Percentiles rank a stretch among this genome's conserved stretches.
phyloP scores from a whole-genome alignment of 2,329 filamentous ascomycete species.

The Verticillium klebahnii region DNA sequence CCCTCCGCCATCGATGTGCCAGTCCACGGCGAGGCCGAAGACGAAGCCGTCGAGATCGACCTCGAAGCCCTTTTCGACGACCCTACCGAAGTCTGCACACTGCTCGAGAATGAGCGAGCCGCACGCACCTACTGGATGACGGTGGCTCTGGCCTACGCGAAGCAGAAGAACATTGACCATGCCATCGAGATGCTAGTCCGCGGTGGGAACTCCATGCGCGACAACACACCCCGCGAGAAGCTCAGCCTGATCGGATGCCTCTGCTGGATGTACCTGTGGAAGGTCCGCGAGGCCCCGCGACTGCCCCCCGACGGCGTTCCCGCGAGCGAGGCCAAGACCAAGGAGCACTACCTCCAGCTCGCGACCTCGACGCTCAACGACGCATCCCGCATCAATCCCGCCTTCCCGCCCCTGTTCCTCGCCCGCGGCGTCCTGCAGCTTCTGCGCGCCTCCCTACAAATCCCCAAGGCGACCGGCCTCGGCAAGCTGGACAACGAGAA shows the following conservation, averaged over 20 bases:
- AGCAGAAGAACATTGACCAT: slow-evolving; percentile 89
- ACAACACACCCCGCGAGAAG: slow-evolving; percentile 72
- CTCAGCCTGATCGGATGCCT: slow-evolving; percentile 79
- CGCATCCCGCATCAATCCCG: slow-evolving; percentile 88
- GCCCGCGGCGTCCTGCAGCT: slow-evolving; percentile 87
- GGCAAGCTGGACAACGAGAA: slow-evolving; percentile 66
- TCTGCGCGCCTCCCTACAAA: slow-evolving; percentile 78
- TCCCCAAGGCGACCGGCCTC: slow-evolving; percentile 63
- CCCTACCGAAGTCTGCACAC: slow-evolving; percentile 87
- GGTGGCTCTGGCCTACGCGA: slow-evolving; percentile 94
- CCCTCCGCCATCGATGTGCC: slow-evolving; percentile 63
- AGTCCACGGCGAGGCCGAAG: slow-evolving; percentile 59
- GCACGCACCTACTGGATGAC: slow-evolving; percentile 95
- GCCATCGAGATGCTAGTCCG: slow-evolving; percentile 69
- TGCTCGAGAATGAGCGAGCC: slow-evolving; percentile 91
- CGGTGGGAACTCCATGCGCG: slow-evolving; percentile 67
- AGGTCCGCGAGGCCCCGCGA: slow-evolving; percentile 73
- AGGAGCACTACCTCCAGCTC: slow-evolving; percentile 85
- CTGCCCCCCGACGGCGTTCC: slow-evolving; percentile 57
- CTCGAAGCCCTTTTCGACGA: slow-evolving; percentile 89
- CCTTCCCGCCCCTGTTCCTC: slow-evolving; percentile 85
- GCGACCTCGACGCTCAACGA: slow-evolving; percentile 94
- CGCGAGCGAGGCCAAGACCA: slow-evolving; percentile 74
- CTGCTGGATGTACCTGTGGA: slow-evolving; percentile 88
- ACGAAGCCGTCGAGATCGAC: slow-evolving; percentile 85